Conservation (phyloP, 2,329 filamentous ascomycete species). For the Harringtonia aguacate region DNA sequence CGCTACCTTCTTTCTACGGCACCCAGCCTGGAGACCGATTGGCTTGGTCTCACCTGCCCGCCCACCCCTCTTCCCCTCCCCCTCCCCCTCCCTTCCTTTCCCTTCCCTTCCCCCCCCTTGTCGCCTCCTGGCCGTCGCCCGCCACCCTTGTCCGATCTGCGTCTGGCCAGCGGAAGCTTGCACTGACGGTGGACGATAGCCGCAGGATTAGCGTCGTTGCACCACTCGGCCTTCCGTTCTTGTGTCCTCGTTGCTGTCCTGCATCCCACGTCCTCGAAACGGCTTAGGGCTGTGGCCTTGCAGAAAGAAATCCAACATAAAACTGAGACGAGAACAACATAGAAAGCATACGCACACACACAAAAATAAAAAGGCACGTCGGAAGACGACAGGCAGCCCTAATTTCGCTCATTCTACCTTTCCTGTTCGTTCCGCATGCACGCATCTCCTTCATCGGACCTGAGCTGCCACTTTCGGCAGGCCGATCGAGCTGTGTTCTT, state of each 20-base stretch:
- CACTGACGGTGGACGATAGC: not conserved
- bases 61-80: not conserved
- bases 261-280: not conserved
- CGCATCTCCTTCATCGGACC: too few species aligned
- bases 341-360: not conserved
- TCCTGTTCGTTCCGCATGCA: too few species aligned
- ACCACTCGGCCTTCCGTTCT: not conserved
- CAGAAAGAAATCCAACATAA: not conserved
- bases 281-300: conserved; percentile 3
- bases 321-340: not conserved
- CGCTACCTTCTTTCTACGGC: too few species aligned
- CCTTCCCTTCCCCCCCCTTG: not conserved
- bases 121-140: too few species aligned
- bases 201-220: conserved; percentile 6
- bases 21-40: too few species aligned
- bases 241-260: not conserved
- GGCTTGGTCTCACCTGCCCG: not conserved
- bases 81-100: not conserved
- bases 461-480: too few species aligned
- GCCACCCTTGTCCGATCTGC: not conserved
- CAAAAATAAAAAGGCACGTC: not conserved
- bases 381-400: not conserved
- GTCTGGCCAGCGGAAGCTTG: conserved; percentile 2
- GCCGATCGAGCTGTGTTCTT: too few species aligned
- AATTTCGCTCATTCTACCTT: too few species aligned